Evolutionary conservation across 75 land plant species (phyloP).

Genomic region (Selaginella tamariscina): DNA sequence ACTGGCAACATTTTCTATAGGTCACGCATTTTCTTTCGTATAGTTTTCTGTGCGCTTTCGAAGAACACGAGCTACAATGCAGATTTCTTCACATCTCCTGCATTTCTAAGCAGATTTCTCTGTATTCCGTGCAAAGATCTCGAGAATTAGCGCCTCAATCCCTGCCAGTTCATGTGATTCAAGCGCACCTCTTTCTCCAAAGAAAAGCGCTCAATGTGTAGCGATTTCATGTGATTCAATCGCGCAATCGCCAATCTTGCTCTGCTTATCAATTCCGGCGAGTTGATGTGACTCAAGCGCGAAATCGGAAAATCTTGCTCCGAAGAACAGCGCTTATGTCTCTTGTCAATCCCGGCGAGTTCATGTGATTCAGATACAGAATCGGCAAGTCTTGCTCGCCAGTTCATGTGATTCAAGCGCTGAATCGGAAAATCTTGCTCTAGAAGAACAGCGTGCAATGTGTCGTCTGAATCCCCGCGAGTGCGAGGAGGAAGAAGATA

Average conservation of each 20-base stretch:
- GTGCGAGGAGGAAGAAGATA: conserved; percentile 3
- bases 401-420: neutral
- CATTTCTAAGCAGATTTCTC: neutral
- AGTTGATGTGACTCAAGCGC: neutral
- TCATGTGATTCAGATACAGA: neutral
- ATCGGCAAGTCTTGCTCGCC: neutral
- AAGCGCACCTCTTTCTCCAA: neutral
- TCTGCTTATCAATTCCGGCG: neutral
- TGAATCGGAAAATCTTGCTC: neutral
- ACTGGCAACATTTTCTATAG: neutral
- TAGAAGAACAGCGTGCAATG: neutral
- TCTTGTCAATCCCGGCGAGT: neutral
- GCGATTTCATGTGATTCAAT: neutral
- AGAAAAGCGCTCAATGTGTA: no score
- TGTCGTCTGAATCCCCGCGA: neutral
- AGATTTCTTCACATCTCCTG: no score
- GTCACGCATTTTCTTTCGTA: neutral
- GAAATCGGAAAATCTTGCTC: neutral
- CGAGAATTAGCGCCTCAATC: neutral
- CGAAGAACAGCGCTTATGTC: no score
- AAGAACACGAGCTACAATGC: neutral
- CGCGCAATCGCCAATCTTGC: neutral
- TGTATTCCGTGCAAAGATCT: neutral
- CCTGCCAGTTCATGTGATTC: neutral
- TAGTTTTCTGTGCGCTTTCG: neutral